Conservation (phyloP, 768 basidiomycete genomes). For the Boletus huronensis region DNA sequence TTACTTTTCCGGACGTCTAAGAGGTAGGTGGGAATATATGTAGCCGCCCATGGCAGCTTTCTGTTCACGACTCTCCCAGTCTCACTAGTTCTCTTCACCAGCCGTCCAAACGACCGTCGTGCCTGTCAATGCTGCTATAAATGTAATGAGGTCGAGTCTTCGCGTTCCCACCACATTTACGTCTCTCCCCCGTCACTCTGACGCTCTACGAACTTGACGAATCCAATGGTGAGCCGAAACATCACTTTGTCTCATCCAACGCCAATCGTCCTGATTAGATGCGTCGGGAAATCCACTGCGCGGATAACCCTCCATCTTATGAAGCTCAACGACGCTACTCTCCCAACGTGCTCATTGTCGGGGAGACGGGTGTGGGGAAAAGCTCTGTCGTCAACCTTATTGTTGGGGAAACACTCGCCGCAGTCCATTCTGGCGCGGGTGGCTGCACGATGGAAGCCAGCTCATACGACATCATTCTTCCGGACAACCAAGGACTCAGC, state of each 20-base stretch:
- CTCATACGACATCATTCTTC: slow-evolving; percentile 26
- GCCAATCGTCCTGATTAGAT: slow-evolving; percentile 7
- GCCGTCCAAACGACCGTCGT: background rate
- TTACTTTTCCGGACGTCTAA: slow-evolving; percentile 2
- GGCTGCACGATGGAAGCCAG: slow-evolving; percentile 37
- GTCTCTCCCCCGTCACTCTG: background rate
- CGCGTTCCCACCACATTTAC: background rate
- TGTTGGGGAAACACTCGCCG: slow-evolving; percentile 24
- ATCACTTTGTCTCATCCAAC: background rate
- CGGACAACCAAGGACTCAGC: slow-evolving; percentile 11
- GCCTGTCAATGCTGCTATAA: slow-evolving; percentile 15
- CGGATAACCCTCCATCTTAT: slow-evolving; percentile 21
- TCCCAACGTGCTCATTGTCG: slow-evolving; percentile 40
- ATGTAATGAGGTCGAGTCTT: background rate
- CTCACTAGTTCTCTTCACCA: background rate
- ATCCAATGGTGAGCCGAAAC: slow-evolving; percentile 11
- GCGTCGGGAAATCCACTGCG: slow-evolving; percentile 3
- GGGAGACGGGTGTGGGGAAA: slow-evolving; percentile 34
- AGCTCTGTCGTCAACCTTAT: slow-evolving; percentile 43
- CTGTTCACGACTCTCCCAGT: background rate
- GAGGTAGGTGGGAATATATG: background rate
- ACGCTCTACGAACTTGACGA: background rate
- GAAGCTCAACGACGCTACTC: slow-evolving; percentile 14
- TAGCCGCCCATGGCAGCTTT: slow-evolving; percentile 18
- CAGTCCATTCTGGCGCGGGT: slow-evolving; percentile 25